Evolutionary conservation across 495 filamentous ascomycete genomes (phyloP).

Genomic region (Penicillium canariense): DNA sequence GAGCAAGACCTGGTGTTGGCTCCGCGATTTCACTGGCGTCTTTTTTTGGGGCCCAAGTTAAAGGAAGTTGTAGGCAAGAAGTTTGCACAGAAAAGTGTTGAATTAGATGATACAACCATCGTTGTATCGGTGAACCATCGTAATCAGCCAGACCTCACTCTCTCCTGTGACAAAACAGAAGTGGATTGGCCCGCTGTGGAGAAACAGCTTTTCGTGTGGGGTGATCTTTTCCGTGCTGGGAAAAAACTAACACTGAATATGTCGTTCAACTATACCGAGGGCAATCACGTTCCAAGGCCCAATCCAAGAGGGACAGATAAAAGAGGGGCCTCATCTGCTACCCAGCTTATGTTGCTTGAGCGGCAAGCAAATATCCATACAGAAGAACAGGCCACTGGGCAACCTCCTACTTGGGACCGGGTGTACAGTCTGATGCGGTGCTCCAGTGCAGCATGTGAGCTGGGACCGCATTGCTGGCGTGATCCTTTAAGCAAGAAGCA

Average conservation of each 20-base stretch:
- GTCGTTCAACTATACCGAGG: constrained; percentile 3
- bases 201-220: constrained; percentile 4
- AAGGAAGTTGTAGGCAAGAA: constrained; percentile 10
- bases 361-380: constrained; percentile 7
- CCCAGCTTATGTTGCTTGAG: constrained; percentile 6
- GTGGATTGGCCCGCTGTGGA: constrained; percentile 3
- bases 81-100: constrained; percentile 8
- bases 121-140: constrained; percentile 4
- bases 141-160: constrained; percentile 3
- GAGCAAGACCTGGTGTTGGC: constrained; percentile 12
- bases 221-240: constrained; percentile 3
- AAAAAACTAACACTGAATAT: constrained; percentile 4
- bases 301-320: constrained; percentile 4
- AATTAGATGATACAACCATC: constrained; percentile 5
- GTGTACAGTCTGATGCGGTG: constrained; percentile 2
- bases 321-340: constrained; percentile 4
- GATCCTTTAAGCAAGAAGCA: constrained; percentile 2
- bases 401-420: not conserved
- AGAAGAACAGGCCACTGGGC: not conserved
- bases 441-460: not conserved
- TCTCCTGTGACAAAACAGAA: constrained; percentile 1
- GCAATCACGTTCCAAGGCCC: not conserved
- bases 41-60: constrained; percentile 10
- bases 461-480: constrained; percentile 2
- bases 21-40: constrained; percentile 9